Percentiles rank a stretch among this genome's conserved stretches.
These are phyloP conservation scores for Eucalyptus tenuipes DNA, from an alignment of 345 rosid species.

Conservation along the genomic window DNA sequence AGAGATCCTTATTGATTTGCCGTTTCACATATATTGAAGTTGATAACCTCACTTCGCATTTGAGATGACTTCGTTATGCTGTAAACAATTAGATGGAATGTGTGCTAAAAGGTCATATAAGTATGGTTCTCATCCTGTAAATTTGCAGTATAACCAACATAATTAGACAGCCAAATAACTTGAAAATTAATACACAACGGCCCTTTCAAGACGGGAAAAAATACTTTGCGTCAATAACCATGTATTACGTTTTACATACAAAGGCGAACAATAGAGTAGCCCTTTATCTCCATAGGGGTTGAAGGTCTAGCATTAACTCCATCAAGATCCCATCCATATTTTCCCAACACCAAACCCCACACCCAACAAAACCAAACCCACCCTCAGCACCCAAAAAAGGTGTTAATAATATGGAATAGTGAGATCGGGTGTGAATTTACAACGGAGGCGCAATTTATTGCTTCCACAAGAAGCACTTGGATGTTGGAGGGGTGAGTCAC, in stretches of 20 bases:
- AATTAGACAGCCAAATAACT: background rate
- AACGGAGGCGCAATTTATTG: background rate
- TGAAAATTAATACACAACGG: background rate
- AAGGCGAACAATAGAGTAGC: background rate
- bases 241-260: background rate
- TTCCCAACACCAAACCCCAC: background rate
- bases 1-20: background rate
- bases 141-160: background rate
- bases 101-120: rapidly evolving
- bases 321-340: no score
- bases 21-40: background rate
- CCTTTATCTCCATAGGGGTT: background rate
- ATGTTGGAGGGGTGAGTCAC: background rate
- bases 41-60: background rate
- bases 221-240: background rate
- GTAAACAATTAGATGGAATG: background rate
- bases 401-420: no score
- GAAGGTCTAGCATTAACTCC: no score
- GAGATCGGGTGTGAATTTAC: no score
- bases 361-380: background rate
- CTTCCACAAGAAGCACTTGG: background rate
- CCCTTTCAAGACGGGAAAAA: background rate
- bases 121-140: background rate
- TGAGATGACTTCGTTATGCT: background rate
- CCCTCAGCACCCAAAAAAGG: no score